These are phyloP conservation scores for Ballota nigra DNA, from an alignment of 257 asterid genomes.

Conservation along the genomic window DNA sequence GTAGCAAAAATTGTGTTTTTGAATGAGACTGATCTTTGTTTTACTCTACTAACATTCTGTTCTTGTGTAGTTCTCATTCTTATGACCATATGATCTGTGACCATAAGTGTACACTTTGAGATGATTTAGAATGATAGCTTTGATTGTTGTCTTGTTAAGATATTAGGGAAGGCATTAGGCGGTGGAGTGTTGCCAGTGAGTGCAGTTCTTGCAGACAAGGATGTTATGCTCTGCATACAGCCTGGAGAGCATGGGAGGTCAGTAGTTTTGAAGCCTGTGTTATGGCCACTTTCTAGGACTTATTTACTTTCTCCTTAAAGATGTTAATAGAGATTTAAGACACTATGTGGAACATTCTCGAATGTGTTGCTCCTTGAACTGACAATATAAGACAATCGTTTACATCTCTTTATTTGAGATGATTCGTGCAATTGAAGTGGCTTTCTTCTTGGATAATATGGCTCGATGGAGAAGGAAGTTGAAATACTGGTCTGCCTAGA, in stretches of 20 bases:
- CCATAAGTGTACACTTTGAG: slow-evolving; percentile 4
- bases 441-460: background rate
- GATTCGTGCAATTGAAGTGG: background rate
- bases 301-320: background rate
- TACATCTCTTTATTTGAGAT: background rate
- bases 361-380: background rate
- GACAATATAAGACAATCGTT: background rate
- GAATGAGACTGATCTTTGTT: background rate
- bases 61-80: too few relatives aligned
- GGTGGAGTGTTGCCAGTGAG: slow-evolving; percentile 97
- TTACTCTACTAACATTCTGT: background rate
- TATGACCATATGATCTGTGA: background rate
- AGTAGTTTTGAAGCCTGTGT: slow-evolving; percentile 11
- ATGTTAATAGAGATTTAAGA: background rate
- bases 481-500: background rate
- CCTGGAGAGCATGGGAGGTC: slow-evolving; percentile 99
- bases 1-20: background rate
- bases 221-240: slow-evolving; percentile 92
- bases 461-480: background rate
- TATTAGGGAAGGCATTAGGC: slow-evolving; percentile 95
- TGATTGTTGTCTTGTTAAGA: slow-evolving; percentile 42
- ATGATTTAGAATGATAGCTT: background rate
- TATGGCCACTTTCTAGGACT: background rate
- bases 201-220: slow-evolving; percentile 92
- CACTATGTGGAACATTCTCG: background rate